These are phyloP conservation scores for Mycosphaerelloides madeirae DNA, from an alignment of 2,329 filamentous ascomycete species.

Conservation along the genomic window DNA sequence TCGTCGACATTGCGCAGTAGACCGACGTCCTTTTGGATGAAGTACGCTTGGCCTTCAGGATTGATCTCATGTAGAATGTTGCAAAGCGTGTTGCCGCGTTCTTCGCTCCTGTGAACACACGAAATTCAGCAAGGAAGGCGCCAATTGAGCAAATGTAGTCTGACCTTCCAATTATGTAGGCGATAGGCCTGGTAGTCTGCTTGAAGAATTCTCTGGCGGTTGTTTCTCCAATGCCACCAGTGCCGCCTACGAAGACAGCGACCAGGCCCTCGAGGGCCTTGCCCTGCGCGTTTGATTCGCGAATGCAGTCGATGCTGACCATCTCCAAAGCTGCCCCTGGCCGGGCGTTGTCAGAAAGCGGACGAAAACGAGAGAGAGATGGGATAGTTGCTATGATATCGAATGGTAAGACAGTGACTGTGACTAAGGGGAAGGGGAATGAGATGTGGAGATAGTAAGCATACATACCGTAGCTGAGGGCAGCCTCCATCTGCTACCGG, in stretches of 20 bases:
- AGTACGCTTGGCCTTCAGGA: constrained; percentile 33
- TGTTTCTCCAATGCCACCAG: constrained; percentile 41
- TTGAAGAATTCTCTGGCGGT: constrained; percentile 42
- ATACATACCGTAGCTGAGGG: too few species aligned
- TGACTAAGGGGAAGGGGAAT: too few species aligned
- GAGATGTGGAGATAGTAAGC: too few species aligned
- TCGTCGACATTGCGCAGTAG: constrained; percentile 40
- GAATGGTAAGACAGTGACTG: too few species aligned
- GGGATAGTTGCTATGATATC: too few species aligned
- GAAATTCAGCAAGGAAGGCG: background rate
- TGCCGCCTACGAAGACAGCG: constrained; percentile 40
- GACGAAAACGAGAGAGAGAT: too few species aligned
- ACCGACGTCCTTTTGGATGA: constrained; percentile 41
- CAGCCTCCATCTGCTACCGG: too few species aligned
- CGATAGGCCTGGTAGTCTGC: constrained; percentile 34
- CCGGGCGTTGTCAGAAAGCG: too few species aligned
- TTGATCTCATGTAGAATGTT: constrained; percentile 38
- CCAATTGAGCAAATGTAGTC: background rate
- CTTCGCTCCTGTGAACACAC: constrained; percentile 29
- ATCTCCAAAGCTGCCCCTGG: constrained; percentile 17
- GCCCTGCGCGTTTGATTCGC: constrained; percentile 29
- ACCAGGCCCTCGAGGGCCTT: constrained; percentile 30
- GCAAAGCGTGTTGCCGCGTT: constrained; percentile 35
- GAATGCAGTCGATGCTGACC: constrained; percentile 27
- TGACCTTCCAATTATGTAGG: constrained; percentile 42